Base-by-base conservation (phyloP, 108 stramenopile genomes). In the Conticribra guillardii region DNA sequence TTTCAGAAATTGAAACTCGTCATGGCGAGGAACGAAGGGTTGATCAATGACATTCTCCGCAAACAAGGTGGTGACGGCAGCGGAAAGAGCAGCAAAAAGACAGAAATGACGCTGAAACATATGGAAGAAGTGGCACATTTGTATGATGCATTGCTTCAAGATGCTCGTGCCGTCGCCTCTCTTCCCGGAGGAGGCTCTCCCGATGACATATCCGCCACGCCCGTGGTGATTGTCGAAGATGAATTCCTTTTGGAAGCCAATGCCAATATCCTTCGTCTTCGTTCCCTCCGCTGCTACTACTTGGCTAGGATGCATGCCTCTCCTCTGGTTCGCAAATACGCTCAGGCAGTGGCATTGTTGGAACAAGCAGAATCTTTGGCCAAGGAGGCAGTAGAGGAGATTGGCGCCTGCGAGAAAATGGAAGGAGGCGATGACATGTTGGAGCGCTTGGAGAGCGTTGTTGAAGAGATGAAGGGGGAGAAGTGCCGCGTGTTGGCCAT, bases 391-490 rank as follows among this genome's bases (percentile, higher is more conserved):
- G 26, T 67, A 54, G 92, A 93, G 74, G 92, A 93, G 69, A 87
- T 93, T 41, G 85, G 84, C 19, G 92, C 92, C 14, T 93, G 92
- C 76, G 90, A 91, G 52, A 74, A 81, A 55, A 88, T 87, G 87
- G 76, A 87, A 7, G 70, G 76, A 50, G 68, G 71, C 3, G 85
- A 87, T 17, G 63, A 70, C 22, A 75, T 85, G 46, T 58, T 90
- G 62, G 62, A 84, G 18, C 66, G 71, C n/a, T 70, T 93, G 52
- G 82, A 86, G 23, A 60, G 48, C 15, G 67, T 91, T 4, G 55
- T 71, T 9, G 28, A 48, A 31, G 79, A 77, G 15, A 81, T 84
- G 56, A 66, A 60, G 18, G 71, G 57, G 19, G 80, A 77, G 18
- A 81, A 63, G 52, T 70, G 68, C 61, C 79, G 80, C 15, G 73